These are phyloP conservation scores for Nothophytophthora sp. DNA, from an alignment of 352 stramenopile genomes.

Conservation along the genomic window DNA sequence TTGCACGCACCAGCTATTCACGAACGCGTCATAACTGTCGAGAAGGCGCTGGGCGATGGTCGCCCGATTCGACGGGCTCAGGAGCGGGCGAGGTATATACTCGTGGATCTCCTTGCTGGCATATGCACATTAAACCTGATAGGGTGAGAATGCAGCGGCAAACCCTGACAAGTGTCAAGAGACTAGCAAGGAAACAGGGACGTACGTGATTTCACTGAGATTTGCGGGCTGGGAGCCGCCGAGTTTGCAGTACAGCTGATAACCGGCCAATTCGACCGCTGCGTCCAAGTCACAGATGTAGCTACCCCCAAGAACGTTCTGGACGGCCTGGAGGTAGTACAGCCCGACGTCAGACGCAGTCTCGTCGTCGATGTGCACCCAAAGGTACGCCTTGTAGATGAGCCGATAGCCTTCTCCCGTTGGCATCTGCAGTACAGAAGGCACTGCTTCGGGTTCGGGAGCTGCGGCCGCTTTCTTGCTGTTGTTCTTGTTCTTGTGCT, in stretches of 20 bases:
- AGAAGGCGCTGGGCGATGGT: conserved; percentile 38
- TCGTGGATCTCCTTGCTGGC: conserved; percentile 23
- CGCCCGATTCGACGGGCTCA: conserved; percentile 47
- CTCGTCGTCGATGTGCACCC: conserved; percentile 64
- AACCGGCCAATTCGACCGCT: conserved; percentile 55
- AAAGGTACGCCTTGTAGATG: conserved; percentile 76
- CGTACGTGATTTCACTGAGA: conserved; percentile 20
- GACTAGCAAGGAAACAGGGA: neutral
- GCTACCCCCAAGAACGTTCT: conserved; percentile 55
- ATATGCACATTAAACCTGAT: neutral
- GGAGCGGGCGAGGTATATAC: conserved; percentile 35
- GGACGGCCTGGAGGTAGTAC: conserved; percentile 74
- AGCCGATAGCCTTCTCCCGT: conserved; percentile 34
- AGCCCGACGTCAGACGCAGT: conserved; percentile 56
- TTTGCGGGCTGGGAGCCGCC: conserved; percentile 17
- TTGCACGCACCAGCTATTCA: conserved; percentile 30
- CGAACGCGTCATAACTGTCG: conserved; percentile 26
- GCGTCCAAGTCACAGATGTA: conserved; percentile 64
- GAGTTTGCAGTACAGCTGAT: conserved; percentile 64
- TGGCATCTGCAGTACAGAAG: neutral
- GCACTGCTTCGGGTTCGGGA: neutral
- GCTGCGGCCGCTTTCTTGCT: neutral
- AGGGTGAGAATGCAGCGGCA: too few relatives aligned
- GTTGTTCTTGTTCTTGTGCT: conserved; percentile 23
- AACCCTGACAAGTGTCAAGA: neutral